phyloP scores from a whole-genome alignment of 345 rosid genomes.

The Toxicodendron radicans region DNA sequence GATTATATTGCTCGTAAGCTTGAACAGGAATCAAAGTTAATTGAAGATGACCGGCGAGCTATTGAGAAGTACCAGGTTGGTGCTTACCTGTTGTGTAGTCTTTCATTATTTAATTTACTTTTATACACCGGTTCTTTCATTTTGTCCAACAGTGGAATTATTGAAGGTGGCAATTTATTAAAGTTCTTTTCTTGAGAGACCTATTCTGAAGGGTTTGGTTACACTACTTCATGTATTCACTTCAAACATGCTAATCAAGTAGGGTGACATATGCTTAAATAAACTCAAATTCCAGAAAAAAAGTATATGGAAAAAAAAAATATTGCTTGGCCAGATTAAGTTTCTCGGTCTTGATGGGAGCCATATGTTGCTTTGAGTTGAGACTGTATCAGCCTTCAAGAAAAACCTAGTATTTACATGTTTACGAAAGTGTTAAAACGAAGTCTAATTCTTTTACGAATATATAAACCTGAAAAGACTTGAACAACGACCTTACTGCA shows the following conservation, averaged over 20 bases:
- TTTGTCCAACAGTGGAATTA: not conserved
- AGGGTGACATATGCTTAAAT: not conserved
- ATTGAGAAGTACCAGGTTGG: conserved; percentile 94
- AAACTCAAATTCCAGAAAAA: not conserved
- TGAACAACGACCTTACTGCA: not conserved
- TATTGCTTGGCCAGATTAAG: not conserved
- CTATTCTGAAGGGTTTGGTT: conserved; percentile 4
- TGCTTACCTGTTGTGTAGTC: conserved; percentile 3
- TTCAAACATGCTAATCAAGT: conserved; percentile 1
- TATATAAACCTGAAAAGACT: not conserved
- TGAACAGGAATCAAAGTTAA: conserved; percentile 89
- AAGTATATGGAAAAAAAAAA: no score
- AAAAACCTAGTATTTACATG: not conserved
- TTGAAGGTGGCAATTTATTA: not conserved
- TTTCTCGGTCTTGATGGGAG: conserved; percentile 8
- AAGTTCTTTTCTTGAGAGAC: not conserved
- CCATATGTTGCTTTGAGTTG: not conserved
- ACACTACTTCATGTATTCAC: not conserved
- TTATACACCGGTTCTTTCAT: not conserved
- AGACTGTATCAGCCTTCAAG: not conserved
- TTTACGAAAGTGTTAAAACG: not conserved
- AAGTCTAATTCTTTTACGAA: no score
- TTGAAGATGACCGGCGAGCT: conserved; percentile 89
- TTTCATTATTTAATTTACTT: conserved; percentile 4
- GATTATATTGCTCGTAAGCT: conserved; percentile 95